phyloP scores from a whole-genome alignment of 495 filamentous ascomycete genomes.

The Bacidia rubella region DNA sequence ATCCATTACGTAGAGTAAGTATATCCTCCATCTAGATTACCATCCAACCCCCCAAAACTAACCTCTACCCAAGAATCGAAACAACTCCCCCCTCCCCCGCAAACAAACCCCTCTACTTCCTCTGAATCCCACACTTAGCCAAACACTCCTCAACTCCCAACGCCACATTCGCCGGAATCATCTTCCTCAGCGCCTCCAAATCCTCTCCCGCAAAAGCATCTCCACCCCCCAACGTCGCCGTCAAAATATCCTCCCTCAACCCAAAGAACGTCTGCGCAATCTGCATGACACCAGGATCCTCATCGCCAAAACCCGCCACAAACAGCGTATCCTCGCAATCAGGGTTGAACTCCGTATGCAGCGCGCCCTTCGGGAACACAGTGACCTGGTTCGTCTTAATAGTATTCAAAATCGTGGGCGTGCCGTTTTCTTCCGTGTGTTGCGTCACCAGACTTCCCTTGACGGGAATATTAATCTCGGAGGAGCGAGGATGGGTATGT shows the following conservation, averaged over 20 bases:
- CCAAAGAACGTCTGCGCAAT: conserved; percentile 38
- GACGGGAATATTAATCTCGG: conserved; percentile 26
- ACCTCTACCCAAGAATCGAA: too few relatives aligned
- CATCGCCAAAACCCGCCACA: conserved; percentile 32
- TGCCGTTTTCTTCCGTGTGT: conserved; percentile 37
- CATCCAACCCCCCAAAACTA: too few relatives aligned
- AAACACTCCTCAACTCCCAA: conserved; percentile 34
- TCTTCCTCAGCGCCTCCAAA: conserved; percentile 21
- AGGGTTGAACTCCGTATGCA: conserved; percentile 43
- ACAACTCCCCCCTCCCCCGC: too few relatives aligned
- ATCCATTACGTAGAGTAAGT: too few relatives aligned
- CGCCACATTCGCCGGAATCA: conserved; percentile 34
- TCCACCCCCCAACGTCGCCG: conserved; percentile 29
- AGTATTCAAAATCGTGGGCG: conserved; percentile 26
- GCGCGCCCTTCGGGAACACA: conserved; percentile 34
- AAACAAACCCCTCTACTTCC: too few relatives aligned
- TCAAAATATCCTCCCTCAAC: conserved; percentile 29
- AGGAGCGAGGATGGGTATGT: conserved; percentile 33
- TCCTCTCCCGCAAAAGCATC: conserved; percentile 26
- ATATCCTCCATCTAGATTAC: too few relatives aligned
- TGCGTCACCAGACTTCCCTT: conserved; percentile 32
- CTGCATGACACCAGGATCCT: conserved; percentile 36
- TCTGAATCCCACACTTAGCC: conserved; percentile 15
- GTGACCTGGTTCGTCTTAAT: conserved; percentile 29
- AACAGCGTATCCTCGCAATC: conserved; percentile 35